phyloP scores from a whole-genome alignment of 176 grass and related monocot species.

The Triticum monococcum region DNA sequence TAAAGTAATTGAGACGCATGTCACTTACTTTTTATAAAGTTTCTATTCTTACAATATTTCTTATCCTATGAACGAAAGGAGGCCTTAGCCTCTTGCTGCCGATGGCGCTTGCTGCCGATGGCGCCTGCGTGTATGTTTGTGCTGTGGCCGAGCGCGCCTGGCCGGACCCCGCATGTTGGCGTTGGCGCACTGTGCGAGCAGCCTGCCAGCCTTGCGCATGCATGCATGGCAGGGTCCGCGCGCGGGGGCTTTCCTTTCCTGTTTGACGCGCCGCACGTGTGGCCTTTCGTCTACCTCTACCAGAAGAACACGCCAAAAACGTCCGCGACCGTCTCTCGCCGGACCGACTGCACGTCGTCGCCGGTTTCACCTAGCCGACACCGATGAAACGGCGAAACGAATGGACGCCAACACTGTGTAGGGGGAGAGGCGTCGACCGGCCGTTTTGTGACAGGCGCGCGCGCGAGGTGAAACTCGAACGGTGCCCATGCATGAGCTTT shows the following conservation, averaged over 20 bases:
- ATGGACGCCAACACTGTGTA: no score
- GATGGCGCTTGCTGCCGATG: background rate
- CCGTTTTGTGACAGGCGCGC: background rate
- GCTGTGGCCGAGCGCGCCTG: background rate
- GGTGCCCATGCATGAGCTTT: background rate
- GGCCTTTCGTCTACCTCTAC: background rate
- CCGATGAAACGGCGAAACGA: background rate
- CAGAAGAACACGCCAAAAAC: background rate
- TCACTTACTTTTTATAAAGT: no score
- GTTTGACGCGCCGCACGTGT: background rate
- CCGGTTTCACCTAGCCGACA: background rate
- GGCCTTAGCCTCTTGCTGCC: no score
- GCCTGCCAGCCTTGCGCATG: background rate
- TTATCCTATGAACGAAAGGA: no score
- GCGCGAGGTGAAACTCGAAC: background rate
- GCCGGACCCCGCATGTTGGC: background rate
- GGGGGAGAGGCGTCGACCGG: no score
- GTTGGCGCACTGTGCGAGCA: background rate
- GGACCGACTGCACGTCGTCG: background rate
- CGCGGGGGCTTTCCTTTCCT: background rate
- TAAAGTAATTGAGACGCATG: no score
- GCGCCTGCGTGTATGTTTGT: background rate
- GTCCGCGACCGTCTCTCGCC: background rate
- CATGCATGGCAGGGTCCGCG: constrained; percentile 1
- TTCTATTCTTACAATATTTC: no score